Evolutionary conservation across 2,329 filamentous ascomycete genomes (phyloP).

Genomic region (Tolypocladium paradoxum): DNA sequence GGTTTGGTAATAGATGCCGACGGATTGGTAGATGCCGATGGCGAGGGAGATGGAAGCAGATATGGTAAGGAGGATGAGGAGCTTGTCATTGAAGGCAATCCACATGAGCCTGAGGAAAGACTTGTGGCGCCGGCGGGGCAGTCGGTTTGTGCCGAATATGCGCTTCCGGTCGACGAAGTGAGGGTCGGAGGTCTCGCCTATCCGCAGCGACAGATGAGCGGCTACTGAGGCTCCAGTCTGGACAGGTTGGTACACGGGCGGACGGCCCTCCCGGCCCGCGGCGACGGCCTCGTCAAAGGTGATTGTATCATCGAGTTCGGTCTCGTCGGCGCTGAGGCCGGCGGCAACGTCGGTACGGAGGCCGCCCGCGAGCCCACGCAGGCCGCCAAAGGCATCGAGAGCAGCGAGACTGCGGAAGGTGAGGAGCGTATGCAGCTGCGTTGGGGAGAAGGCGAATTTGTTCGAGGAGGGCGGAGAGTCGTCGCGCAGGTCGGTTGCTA

Average conservation of each 20-base stretch:
- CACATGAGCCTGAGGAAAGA: slow-evolving; percentile 56
- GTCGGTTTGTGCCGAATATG: slow-evolving; percentile 54
- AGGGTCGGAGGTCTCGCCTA: slow-evolving; percentile 14
- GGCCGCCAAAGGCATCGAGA: slow-evolving; percentile 40
- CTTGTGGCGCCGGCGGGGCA: slow-evolving; percentile 52
- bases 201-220: slow-evolving; percentile 16
- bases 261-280: slow-evolving; percentile 22
- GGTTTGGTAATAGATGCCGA: slow-evolving; percentile 66
- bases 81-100: slow-evolving; percentile 77
- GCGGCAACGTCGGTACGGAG: slow-evolving; percentile 35
- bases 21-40: slow-evolving; percentile 64
- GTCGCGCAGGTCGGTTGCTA: slow-evolving; percentile 13
- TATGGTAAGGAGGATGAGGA: slow-evolving; percentile 59
- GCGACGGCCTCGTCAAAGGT: slow-evolving; percentile 38
- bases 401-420: slow-evolving; percentile 37
- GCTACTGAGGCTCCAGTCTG: slow-evolving; percentile 10
- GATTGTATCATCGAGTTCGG: slow-evolving; percentile 30
- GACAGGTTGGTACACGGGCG: slow-evolving; percentile 10
- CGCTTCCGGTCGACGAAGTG: slow-evolving; percentile 50
- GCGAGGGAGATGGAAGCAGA: slow-evolving; percentile 65
- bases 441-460: slow-evolving; percentile 42
- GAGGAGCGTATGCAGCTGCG: slow-evolving; percentile 41
- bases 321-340: slow-evolving; percentile 41
- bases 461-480: slow-evolving; percentile 21
- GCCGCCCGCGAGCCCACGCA: slow-evolving; percentile 39